A percentile compares a stretch with the other conserved stretches of the same genome.
phyloP scores from a whole-genome alignment of 140 eudicot species.

The Oenanthe javanica region DNA sequence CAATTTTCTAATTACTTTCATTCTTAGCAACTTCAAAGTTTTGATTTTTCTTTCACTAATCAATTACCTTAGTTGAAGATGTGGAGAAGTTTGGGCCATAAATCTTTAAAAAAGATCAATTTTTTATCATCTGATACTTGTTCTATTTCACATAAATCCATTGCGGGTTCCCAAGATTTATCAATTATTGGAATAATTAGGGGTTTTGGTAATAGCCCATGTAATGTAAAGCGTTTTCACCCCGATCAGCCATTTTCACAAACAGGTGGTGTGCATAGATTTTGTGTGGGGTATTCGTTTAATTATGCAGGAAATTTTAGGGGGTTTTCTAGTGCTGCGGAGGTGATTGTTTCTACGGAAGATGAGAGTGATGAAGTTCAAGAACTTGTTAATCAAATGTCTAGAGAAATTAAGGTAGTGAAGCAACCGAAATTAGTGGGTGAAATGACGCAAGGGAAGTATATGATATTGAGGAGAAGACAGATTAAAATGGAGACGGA shows the following conservation, averaged over 20 bases:
- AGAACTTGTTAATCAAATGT: conserved; percentile 41
- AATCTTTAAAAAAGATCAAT: conserved; percentile 54
- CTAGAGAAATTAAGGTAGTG: conserved; percentile 26
- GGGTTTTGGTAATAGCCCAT: not conserved
- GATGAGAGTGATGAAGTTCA: conserved; percentile 73
- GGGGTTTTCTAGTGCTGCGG: conserved; percentile 56
- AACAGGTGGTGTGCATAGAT: conserved; percentile 15
- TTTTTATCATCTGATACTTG: conserved; percentile 16
- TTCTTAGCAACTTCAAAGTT: not conserved
- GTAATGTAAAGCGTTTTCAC: conserved; percentile 1
- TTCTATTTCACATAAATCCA: not conserved
- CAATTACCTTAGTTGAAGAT: conserved; percentile 23
- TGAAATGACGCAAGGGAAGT: conserved; percentile 62
- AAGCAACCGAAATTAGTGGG: conserved; percentile 25
- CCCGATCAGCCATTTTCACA: conserved; percentile 16
- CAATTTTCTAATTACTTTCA: not conserved
- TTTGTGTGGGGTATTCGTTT: conserved; percentile 3
- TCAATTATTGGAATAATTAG: conserved; percentile 4
- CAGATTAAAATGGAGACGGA: conserved; percentile 86
- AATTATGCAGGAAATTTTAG: conserved; percentile 13
- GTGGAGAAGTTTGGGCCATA: conserved; percentile 59
- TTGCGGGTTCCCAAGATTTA: conserved; percentile 18
- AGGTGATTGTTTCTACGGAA: conserved; percentile 56
- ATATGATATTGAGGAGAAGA: conserved; percentile 44
- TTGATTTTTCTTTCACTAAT: not conserved